Evolutionary conservation across 2,329 filamentous ascomycete genomes (phyloP), one percentile per base, ranked within the genome.

Genomic region (Sclerotinia subarctica): DNA sequence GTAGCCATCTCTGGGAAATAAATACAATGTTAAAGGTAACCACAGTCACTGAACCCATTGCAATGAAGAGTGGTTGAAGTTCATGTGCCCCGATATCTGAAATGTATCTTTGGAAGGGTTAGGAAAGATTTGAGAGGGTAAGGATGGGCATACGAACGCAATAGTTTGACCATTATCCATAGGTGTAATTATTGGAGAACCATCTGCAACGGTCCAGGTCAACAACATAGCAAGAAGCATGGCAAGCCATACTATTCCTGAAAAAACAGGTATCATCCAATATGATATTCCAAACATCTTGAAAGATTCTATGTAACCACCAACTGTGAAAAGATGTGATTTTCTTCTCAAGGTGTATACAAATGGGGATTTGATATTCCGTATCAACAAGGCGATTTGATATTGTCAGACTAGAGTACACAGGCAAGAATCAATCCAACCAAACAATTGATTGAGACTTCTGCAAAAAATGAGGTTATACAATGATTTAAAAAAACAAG

Each of bases 21-120:
- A 98, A 95, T 29, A 89, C 87, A 15, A 92, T 79, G 79, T 95
- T 90, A 75, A 98, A 89, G 69, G 90, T 88, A 56, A 96, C 82
- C 35, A 92, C 90, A 6, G 90, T 92, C 54, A 92, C 79, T 59
- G 83, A 81, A 74, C 85, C 88, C 76, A 90, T 89, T 42, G 88
- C 82, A 73, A 94, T 88, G 81, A 94, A 94, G 70, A 94, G 83
- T 3, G 91, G 90, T 76, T 93, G 90, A 13, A 93, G 83, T 44
- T 82, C 78, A 26, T 76, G 76, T 42, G 85, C 85, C 72, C 86
- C 87, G 29, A 89, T 81, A 78, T 90, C 86, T 73, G 87, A 90
- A 75, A 91, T 92, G 80, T 88, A 73, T 90, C 87, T 67, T 93
- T 88, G 32, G 77, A 17, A 3, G 86, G 47, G 72, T 72, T 0